These are phyloP conservation scores for Linum trigynum DNA, from an alignment of 345 rosid genomes.

Conservation along the genomic window DNA sequence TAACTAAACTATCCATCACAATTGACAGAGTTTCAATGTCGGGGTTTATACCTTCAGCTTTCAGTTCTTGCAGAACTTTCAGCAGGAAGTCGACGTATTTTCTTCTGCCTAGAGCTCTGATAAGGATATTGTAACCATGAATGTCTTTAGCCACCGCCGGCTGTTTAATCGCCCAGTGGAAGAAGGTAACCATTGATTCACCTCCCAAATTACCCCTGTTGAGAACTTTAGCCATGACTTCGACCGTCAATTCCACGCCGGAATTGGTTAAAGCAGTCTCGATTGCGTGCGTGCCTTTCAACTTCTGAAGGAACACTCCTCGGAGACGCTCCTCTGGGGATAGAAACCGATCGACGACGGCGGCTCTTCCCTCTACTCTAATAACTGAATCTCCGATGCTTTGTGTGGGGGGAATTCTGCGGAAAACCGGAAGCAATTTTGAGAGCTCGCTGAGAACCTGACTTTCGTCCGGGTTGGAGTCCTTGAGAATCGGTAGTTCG, in stretches of 20 bases:
- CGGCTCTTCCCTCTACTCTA: constrained; percentile 12
- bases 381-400: constrained; percentile 8
- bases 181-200: constrained; percentile 57
- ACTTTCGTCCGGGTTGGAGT: constrained; percentile 31
- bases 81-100: constrained; percentile 47
- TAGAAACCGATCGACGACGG: constrained; percentile 36
- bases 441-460: constrained; percentile 51
- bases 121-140: constrained; percentile 38
- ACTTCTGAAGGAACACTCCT: constrained; percentile 79
- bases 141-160: constrained; percentile 38
- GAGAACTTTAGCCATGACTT: constrained; percentile 55
- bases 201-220: constrained; percentile 62
- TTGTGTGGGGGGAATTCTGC: constrained; percentile 5
- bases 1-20: constrained; percentile 48
- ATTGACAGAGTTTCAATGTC: constrained; percentile 43
- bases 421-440: constrained; percentile 39
- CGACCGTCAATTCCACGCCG: constrained; percentile 39
- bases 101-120: constrained; percentile 68
- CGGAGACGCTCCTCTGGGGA: constrained; percentile 64
- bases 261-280: constrained; percentile 39
- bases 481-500: neutral
- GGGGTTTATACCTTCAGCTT: constrained; percentile 19
- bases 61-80: constrained; percentile 37
- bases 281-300: constrained; percentile 44
- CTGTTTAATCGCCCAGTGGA: constrained; percentile 64